A percentile compares a stretch with the other conserved stretches of the same genome.
Conservation (phyloP, 129 eudicot genomes). For the Chrysanthemum lavandulifolium region DNA sequence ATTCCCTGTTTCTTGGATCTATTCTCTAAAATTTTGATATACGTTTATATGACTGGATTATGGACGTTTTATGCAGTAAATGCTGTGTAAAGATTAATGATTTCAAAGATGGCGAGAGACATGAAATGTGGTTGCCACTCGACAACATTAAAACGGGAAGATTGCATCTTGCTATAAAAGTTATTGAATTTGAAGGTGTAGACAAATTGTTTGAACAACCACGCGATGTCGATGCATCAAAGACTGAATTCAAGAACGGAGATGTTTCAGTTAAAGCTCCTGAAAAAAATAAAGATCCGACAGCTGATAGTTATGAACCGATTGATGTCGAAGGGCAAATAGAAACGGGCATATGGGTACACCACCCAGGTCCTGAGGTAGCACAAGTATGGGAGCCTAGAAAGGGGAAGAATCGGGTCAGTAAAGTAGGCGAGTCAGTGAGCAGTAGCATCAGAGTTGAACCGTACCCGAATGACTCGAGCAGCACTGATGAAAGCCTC, state of each 20-base stretch:
- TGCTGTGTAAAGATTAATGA: slow-evolving; percentile 66
- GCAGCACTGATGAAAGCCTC: slow-evolving; percentile 52
- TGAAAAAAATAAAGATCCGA: slow-evolving; percentile 5
- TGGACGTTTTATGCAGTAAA: slow-evolving; percentile 42
- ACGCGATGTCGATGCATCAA: slow-evolving; percentile 24
- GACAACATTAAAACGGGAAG: slow-evolving; percentile 75
- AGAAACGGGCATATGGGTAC: slow-evolving; percentile 88
- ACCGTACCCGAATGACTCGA: slow-evolving; percentile 36
- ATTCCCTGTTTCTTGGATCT: not conserved
- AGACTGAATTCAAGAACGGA: slow-evolving; percentile 26
- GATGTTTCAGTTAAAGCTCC: slow-evolving; percentile 14
- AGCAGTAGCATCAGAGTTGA: slow-evolving; percentile 34
- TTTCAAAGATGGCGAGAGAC: slow-evolving; percentile 75
- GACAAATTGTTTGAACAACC: slow-evolving; percentile 52
- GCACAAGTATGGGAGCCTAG: slow-evolving; percentile 85
- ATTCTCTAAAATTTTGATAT: not conserved
- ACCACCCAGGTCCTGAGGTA: slow-evolving; percentile 75
- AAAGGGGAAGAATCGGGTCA: slow-evolving; percentile 54
- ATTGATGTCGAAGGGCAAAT: slow-evolving; percentile 66
- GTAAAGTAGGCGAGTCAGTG: slow-evolving; percentile 27
- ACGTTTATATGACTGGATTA: not conserved
- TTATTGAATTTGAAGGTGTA: slow-evolving; percentile 55
- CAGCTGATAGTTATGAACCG: slow-evolving; percentile 58
- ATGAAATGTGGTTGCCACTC: slow-evolving; percentile 87
- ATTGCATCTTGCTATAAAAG: slow-evolving; percentile 76